Conservation (phyloP, 2,329 filamentous ascomycete species). For the Penicillium sp. region DNA sequence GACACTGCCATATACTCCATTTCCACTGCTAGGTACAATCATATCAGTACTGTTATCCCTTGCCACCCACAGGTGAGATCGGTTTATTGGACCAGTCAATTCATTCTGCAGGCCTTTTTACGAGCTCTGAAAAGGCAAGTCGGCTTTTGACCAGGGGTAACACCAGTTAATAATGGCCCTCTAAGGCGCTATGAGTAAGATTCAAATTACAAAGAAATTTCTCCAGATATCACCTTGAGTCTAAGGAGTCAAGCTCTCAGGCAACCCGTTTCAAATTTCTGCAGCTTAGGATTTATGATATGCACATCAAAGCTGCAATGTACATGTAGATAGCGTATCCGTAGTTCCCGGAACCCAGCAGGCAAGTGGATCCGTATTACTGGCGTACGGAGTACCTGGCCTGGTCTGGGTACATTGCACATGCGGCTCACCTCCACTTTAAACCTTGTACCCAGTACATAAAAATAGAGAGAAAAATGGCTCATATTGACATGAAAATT, state of each 20-base stretch:
- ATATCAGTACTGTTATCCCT: background rate
- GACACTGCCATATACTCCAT: background rate
- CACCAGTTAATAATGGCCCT: background rate
- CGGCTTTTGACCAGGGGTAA: background rate
- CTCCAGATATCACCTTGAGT: background rate
- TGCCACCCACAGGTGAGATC: background rate
- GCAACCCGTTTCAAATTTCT: background rate
- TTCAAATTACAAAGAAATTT: background rate
- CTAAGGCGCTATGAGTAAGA: background rate
- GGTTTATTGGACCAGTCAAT: background rate
- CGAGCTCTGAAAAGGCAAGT: background rate
- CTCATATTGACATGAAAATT: slow-evolving; percentile 15
- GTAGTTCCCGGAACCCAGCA: background rate
- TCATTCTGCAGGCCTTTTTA: background rate
- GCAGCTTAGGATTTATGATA: background rate
- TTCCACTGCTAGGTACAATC: background rate
- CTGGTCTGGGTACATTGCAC: slow-evolving; percentile 18
- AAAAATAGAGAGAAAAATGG: slow-evolving; percentile 16
- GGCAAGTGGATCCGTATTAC: slow-evolving; percentile 18
- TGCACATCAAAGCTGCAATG: background rate
- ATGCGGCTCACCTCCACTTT: slow-evolving; percentile 20
- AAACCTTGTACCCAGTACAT: slow-evolving; percentile 22
- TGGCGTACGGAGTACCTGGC: slow-evolving; percentile 11
- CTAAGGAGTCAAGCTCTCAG: background rate
- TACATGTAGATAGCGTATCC: background rate